Evolutionary conservation across 2,329 filamentous ascomycete species (phyloP).

Genomic region (Ophiostoma novo-ulmi): DNA sequence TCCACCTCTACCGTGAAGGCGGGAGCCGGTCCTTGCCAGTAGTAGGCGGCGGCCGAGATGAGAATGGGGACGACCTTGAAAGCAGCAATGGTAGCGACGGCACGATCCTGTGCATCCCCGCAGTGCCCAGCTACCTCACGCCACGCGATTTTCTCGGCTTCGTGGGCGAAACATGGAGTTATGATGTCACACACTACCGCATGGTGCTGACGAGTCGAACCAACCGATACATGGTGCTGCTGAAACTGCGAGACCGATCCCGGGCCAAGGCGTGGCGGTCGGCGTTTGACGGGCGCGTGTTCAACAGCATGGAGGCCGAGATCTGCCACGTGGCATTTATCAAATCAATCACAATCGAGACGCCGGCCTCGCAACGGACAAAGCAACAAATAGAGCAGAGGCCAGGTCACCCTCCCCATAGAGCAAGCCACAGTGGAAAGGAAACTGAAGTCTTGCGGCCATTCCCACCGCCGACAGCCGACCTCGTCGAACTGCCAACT

Average conservation of each 20-base stretch:
- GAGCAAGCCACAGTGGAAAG: constrained; percentile 15
- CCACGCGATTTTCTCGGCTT: constrained; percentile 88
- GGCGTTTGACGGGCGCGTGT: constrained; percentile 88
- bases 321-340: constrained; percentile 94
- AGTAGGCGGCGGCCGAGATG: constrained; percentile 6
- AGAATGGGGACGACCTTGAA: constrained; percentile 31
- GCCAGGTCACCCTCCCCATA: constrained; percentile 14
- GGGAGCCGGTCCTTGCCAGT: constrained; percentile 29
- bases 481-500: constrained; percentile 84
- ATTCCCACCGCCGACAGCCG: constrained; percentile 66
- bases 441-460: constrained; percentile 39
- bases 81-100: constrained; percentile 50
- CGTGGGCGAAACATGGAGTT: constrained; percentile 78
- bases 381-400: neutral
- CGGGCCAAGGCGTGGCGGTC: constrained; percentile 74
- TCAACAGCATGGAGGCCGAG: constrained; percentile 91
- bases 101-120: constrained; percentile 86
- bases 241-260: constrained; percentile 79
- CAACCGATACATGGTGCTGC: constrained; percentile 89
- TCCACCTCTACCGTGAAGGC: constrained; percentile 86
- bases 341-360: constrained; percentile 81
- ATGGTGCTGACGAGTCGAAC: constrained; percentile 86
- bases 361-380: constrained; percentile 29
- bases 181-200: constrained; percentile 85
- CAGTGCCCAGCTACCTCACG: constrained; percentile 89